Conservation (phyloP, 129 eudicot species). For the Helichrysum umbraculigerum region DNA sequence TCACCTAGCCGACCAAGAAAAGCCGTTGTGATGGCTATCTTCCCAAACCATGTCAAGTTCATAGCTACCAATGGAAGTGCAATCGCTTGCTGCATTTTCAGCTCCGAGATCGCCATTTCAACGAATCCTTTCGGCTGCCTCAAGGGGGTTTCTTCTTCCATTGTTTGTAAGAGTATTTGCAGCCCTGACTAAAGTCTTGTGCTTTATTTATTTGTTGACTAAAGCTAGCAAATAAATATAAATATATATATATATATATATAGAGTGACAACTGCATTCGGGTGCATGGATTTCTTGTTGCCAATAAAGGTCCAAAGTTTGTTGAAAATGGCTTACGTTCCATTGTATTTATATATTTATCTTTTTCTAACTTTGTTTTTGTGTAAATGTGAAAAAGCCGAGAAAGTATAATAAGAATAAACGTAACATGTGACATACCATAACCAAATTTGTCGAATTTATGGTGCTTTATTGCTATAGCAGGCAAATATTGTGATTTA, state of each 20-base stretch:
- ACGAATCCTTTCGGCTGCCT: constrained; percentile 30
- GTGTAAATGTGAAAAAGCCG: background rate
- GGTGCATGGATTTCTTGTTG: background rate
- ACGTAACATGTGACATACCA: background rate
- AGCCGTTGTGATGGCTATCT: constrained; percentile 70
- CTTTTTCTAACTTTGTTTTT: background rate
- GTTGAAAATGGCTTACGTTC: background rate
- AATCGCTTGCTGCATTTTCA: constrained; percentile 57
- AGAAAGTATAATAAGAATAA: background rate
- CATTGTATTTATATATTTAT: background rate
- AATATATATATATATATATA: constrained; percentile 20
- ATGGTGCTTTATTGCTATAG: background rate
- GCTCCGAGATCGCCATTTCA: constrained; percentile 43
- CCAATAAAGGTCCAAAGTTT: background rate
- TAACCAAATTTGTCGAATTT: background rate
- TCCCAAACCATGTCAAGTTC: constrained; percentile 81
- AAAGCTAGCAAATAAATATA: constrained; percentile 14
- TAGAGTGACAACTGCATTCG: background rate
- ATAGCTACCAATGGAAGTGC: constrained; percentile 56
- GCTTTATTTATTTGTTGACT: background rate
- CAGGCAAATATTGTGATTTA: background rate
- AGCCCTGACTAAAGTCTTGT: background rate
- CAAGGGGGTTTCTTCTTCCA: constrained; percentile 33
- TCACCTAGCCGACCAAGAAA: constrained; percentile 90
- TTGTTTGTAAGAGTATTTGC: background rate